Percentiles rank a stretch among this genome's conserved stretches.
Conservation (phyloP, 345 rosid species). For the Trapa incisa region DNA sequence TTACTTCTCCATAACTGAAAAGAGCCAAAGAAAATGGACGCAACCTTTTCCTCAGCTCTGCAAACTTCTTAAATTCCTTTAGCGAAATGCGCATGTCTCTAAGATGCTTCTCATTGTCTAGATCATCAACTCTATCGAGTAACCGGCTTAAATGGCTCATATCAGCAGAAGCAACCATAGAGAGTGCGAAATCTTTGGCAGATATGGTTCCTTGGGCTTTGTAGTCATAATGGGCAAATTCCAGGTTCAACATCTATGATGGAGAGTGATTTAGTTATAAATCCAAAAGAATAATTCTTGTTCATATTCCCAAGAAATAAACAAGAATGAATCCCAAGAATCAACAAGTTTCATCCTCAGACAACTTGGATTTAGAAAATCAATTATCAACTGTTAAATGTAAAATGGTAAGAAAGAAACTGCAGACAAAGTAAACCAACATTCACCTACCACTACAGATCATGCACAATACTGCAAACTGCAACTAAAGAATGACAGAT, state of each 20-base stretch:
- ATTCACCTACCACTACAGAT: too few species aligned
- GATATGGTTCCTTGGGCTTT: conserved; percentile 53
- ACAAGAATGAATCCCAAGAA: not conserved
- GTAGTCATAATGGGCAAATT: conserved; percentile 88
- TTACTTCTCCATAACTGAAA: conserved; percentile 71
- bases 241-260: conserved; percentile 61
- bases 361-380: too few species aligned
- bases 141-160: conserved; percentile 49
- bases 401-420: not conserved
- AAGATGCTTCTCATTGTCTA: conserved; percentile 36
- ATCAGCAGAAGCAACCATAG: conserved; percentile 94
- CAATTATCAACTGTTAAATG: not conserved
- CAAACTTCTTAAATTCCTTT: conserved; percentile 70
- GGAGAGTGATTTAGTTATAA: conserved; percentile 1
- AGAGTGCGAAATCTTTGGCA: conserved; percentile 83
- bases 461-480: too few species aligned
- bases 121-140: conserved; percentile 56
- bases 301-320: too few species aligned
- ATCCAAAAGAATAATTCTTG: too few species aligned
- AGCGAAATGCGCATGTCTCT: conserved; percentile 42
- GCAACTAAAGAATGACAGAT: too few species aligned
- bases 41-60: conserved; percentile 63
- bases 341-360: not conserved
- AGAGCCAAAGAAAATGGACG: conserved; percentile 78
- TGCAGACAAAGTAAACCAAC: not conserved